A percentile compares a stretch with the other conserved stretches of the same genome.
phyloP scores from a whole-genome alignment of 495 filamentous ascomycete genomes.

The Neohortaea acidophila region DNA sequence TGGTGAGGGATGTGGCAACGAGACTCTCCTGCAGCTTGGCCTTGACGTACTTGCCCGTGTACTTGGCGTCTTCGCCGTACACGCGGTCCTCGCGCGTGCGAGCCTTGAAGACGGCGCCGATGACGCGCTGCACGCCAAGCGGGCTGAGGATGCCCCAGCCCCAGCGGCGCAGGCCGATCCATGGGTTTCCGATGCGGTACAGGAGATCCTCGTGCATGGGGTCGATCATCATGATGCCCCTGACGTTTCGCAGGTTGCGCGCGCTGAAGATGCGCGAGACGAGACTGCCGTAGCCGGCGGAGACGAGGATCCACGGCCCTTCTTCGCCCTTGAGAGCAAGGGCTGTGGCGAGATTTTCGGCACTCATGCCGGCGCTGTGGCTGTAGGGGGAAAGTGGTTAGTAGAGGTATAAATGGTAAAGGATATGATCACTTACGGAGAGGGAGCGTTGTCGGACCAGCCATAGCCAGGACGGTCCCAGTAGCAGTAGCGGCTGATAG shows the following conservation, averaged over 20 bases:
- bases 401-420: too few relatives aligned
- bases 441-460: slow-evolving; percentile 88
- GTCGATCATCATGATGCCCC: slow-evolving; percentile 74
- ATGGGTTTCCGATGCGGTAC: slow-evolving; percentile 43
- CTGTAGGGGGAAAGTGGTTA: too few relatives aligned
- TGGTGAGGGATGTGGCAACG: slow-evolving; percentile 66
- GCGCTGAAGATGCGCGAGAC: slow-evolving; percentile 82
- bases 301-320: slow-evolving; percentile 65
- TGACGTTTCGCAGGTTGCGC: slow-evolving; percentile 53
- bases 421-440: too few relatives aligned
- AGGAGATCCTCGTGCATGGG: slow-evolving; percentile 76
- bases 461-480: slow-evolving; percentile 82
- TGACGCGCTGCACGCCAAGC: slow-evolving; percentile 63
- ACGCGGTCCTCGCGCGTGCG: slow-evolving; percentile 70
- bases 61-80: slow-evolving; percentile 60
- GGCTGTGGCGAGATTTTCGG: slow-evolving; percentile 72
- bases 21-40: slow-evolving; percentile 86
- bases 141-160: slow-evolving; percentile 69
- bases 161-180: slow-evolving; percentile 74
- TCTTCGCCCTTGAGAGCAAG: slow-evolving; percentile 64
- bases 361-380: slow-evolving; percentile 80
- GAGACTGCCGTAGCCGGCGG: slow-evolving; percentile 65
- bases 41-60: slow-evolving; percentile 67
- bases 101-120: slow-evolving; percentile 62
- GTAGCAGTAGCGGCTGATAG: slow-evolving; percentile 80